Percentiles rank a stretch among this genome's conserved stretches.
These are phyloP conservation scores for Rhynchospora pubera DNA, from an alignment of 176 grass and related monocot genomes.

Conservation along the genomic window DNA sequence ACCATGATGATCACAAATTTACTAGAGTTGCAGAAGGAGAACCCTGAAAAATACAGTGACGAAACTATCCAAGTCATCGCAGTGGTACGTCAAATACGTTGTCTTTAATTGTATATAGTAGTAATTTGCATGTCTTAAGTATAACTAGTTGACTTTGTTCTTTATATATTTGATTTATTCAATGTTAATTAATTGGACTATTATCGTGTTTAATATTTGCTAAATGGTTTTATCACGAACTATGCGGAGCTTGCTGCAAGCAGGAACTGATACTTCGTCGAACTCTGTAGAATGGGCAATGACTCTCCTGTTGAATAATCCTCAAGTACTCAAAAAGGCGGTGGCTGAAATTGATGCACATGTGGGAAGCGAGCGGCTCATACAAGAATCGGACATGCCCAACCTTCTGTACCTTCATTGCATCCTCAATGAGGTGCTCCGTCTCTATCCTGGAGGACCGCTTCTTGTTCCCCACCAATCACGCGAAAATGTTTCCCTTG, in stretches of 20 bases:
- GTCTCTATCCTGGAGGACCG: not conserved
- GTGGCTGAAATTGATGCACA: not conserved
- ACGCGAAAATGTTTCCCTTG: not conserved
- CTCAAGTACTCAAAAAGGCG: not conserved
- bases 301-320: not conserved
- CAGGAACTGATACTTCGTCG: not conserved
- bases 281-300: constrained; percentile 4
- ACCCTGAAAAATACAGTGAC: not conserved
- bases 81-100: not conserved
- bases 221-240: not conserved
- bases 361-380: not conserved
- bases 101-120: no score
- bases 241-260: not conserved
- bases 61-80: not conserved
- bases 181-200: no score
- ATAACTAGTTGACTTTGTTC: no score
- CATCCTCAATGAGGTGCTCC: not conserved
- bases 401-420: not conserved
- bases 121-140: no score
- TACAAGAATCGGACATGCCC: not conserved
- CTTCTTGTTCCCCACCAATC: not conserved
- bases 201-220: no score
- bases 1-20: not conserved
- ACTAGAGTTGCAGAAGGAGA: not conserved
- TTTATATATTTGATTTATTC: no score